Conservation (phyloP, 192 early-diverging fungal genomes). For the Coemansia nantahalensis region DNA sequence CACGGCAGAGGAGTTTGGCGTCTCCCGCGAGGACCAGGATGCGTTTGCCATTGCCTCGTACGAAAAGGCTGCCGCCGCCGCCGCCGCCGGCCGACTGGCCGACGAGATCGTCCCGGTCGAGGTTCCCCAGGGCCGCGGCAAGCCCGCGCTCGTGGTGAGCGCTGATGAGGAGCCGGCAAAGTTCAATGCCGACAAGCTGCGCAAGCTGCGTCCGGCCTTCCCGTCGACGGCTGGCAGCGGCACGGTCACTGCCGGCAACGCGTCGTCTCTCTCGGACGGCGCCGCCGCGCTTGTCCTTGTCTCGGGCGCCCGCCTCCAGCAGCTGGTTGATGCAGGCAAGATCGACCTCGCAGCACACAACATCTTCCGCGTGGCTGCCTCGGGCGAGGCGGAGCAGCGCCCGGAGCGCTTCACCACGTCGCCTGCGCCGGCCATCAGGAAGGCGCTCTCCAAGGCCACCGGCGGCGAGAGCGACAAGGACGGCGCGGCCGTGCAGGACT, state of each 20-base stretch:
- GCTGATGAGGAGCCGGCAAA: constrained; percentile 67
- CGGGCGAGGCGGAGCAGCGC: constrained; percentile 70
- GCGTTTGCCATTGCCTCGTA: constrained; percentile 72
- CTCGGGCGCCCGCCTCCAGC: constrained; percentile 57
- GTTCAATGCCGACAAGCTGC: constrained; percentile 83
- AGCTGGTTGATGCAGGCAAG: constrained; percentile 34
- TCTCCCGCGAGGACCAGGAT: constrained; percentile 80
- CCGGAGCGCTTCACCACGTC: constrained; percentile 74
- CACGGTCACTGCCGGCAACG: constrained; percentile 89
- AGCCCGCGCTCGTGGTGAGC: constrained; percentile 58
- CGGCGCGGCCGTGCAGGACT: constrained; percentile 53
- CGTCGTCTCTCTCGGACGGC: constrained; percentile 79
- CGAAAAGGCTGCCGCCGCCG: constrained; percentile 71
- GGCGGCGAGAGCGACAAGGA: constrained; percentile 32
- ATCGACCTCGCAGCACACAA: constrained; percentile 23
- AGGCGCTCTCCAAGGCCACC: constrained; percentile 66
- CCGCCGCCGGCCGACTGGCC: constrained; percentile 58
- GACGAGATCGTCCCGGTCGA: constrained; percentile 72
- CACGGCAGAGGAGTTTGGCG: constrained; percentile 73
- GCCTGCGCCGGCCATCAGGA: constrained; percentile 73
- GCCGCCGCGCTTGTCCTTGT: constrained; percentile 74
- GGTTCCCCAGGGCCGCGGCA: constrained; percentile 65
- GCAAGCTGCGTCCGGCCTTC: constrained; percentile 87
- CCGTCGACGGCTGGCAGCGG: constrained; percentile 64
- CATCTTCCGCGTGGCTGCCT: constrained; percentile 60